Conservation (phyloP, 164 flowering plant species). For the Berberis vulgaris region DNA sequence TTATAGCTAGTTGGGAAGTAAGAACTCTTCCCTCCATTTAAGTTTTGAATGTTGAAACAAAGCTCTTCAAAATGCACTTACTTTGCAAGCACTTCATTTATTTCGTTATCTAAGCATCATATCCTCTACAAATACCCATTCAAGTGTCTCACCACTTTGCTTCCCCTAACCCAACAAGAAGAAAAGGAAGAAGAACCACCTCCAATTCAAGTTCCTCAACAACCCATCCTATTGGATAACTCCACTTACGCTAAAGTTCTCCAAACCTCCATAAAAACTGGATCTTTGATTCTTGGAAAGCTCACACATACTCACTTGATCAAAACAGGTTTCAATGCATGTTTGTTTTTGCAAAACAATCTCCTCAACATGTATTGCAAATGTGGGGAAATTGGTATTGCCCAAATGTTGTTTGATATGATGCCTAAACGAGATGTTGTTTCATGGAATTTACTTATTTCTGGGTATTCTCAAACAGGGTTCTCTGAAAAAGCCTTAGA, state of each 20-base stretch:
- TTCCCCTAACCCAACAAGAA: slow-evolving; percentile 2
- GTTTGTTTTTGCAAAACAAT: slow-evolving; percentile 38
- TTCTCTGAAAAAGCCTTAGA: slow-evolving; percentile 19
- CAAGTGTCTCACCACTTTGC: slow-evolving; percentile 5
- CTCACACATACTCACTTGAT: slow-evolving; percentile 44
- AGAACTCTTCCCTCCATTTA: too few relatives aligned
- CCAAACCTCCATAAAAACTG: slow-evolving; percentile 25
- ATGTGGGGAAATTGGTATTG: slow-evolving; percentile 24
- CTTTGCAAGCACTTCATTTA: slow-evolving; percentile 8
- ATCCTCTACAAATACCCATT: slow-evolving; percentile 2
- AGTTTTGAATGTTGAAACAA: slow-evolving; percentile 4
- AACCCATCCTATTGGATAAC: slow-evolving; percentile 14
- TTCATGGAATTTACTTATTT: slow-evolving; percentile 42
- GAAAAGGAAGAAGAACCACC: background rate
- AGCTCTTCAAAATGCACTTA: slow-evolving; percentile 7
- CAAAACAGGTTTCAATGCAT: slow-evolving; percentile 27
- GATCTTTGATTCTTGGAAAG: slow-evolving; percentile 29
- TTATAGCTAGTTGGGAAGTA: too few relatives aligned
- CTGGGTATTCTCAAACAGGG: slow-evolving; percentile 42
- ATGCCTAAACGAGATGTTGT: slow-evolving; percentile 32
- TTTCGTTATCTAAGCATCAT: slow-evolving; percentile 6
- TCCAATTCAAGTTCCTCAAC: slow-evolving; percentile 3
- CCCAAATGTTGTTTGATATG: slow-evolving; percentile 34
- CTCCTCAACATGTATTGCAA: slow-evolving; percentile 45
- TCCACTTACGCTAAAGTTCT: slow-evolving; percentile 32